Evolutionary conservation across 202 grass and related monocot species (phyloP).

Genomic region (Setaria viridis): DNA sequence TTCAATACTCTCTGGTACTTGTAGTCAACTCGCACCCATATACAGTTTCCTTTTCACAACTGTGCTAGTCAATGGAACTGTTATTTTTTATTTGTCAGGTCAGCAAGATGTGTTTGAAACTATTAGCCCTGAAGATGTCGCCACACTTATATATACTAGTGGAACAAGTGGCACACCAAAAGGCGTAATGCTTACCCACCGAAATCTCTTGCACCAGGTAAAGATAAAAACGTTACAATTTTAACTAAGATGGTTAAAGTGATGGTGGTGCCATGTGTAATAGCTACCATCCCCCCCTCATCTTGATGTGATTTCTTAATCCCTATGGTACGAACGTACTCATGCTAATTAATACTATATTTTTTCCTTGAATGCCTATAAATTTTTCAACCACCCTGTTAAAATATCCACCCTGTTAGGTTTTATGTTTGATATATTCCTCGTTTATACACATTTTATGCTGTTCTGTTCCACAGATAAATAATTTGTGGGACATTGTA

Average conservation of each 20-base stretch:
- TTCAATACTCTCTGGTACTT: conserved; percentile 1
- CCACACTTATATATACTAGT: conserved; percentile 98
- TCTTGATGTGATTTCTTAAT: conserved; percentile 35
- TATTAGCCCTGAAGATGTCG: conserved; percentile 84
- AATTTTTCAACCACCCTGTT: background rate
- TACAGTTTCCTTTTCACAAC: conserved; percentile 21
- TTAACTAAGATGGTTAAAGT: conserved; percentile 22
- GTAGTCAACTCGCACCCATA: conserved; percentile 25
- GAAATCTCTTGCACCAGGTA: conserved; percentile 96
- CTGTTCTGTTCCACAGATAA: conserved; percentile 59
- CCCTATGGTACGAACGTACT: background rate
- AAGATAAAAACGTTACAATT: conserved; percentile 23
- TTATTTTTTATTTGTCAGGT: conserved; percentile 45
- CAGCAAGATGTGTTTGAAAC: conserved; percentile 56
- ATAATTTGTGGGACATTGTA: conserved; percentile 87
- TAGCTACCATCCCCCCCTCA: background rate
- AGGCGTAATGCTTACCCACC: conserved; percentile 95
- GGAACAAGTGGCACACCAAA: conserved; percentile 91
- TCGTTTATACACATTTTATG: conserved; percentile 27
- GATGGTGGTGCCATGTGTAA: conserved; percentile 20
- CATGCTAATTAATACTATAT: conserved; percentile 5
- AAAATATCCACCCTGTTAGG: background rate
- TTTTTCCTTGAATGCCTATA: conserved; percentile 4
- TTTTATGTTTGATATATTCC: conserved; percentile 28
- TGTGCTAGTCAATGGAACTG: background rate